Percentiles rank a stretch among this genome's conserved stretches.
phyloP scores from a whole-genome alignment of 768 basidiomycete species.

The Porpolomopsis calyptriformis region DNA sequence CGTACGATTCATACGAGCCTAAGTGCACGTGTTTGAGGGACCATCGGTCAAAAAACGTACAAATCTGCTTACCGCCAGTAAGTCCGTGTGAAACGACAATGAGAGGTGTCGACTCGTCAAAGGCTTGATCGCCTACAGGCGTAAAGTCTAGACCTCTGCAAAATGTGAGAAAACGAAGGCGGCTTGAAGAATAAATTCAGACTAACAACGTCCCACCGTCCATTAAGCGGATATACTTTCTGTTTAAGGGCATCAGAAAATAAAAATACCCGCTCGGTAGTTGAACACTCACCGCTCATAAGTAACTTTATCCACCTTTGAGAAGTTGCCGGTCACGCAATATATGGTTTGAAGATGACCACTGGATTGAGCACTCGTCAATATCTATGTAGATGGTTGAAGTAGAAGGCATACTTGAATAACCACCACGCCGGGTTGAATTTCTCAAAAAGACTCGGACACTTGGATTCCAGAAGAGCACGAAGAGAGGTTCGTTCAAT shows the following conservation, averaged over 20 bases:
- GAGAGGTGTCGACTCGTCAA: conserved; percentile 37
- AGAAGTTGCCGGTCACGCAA: conserved; percentile 50
- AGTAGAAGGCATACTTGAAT: conserved; percentile 25
- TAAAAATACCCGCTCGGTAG: not conserved
- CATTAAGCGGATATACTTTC: conserved; percentile 38
- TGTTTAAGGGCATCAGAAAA: conserved; percentile 7
- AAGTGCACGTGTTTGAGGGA: conserved; percentile 6
- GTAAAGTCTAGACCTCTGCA: conserved; percentile 59
- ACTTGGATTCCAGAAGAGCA: conserved; percentile 30
- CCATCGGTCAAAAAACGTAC: not conserved
- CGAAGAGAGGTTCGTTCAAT: conserved; percentile 29
- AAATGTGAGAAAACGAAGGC: conserved; percentile 4
- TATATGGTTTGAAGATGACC: conserved; percentile 58
- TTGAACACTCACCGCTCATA: conserved; percentile 39
- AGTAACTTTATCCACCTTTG: conserved; percentile 40
- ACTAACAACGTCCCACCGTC: conserved; percentile 59
- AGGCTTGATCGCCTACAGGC: conserved; percentile 29
- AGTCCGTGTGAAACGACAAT: conserved; percentile 50
- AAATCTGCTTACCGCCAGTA: conserved; percentile 35
- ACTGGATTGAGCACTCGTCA: conserved; percentile 20
- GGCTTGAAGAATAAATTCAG: not conserved
- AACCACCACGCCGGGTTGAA: conserved; percentile 43
- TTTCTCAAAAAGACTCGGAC: conserved; percentile 30
- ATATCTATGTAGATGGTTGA: not conserved
- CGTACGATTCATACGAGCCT: conserved; percentile 89